Percentiles rank a stretch among this genome's conserved stretches.
These are phyloP conservation scores for Penicillium desertorum DNA, from an alignment of 495 filamentous ascomycete genomes.

Conservation along the genomic window DNA sequence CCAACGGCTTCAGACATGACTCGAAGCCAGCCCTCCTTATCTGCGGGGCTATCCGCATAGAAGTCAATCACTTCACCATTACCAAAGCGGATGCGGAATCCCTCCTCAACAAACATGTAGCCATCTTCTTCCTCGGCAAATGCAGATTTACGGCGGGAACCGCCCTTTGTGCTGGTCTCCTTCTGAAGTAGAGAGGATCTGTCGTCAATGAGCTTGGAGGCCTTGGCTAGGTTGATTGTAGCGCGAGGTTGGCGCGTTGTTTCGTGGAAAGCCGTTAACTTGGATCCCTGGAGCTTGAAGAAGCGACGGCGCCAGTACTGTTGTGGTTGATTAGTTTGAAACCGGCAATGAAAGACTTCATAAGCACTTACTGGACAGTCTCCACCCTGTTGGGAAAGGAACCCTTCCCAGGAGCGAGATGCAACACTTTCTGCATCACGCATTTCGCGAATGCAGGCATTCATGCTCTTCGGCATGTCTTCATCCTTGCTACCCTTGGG, in stretches of 20 bases:
- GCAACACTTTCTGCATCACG: constrained; percentile 77
- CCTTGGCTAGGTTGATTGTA: constrained; percentile 94
- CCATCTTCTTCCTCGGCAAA: constrained; percentile 99
- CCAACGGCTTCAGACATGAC: constrained; percentile 84
- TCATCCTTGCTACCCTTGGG: constrained; percentile 86
- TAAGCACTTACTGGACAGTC: constrained; percentile 85
- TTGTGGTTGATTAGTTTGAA: constrained; percentile 8
- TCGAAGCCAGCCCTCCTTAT: constrained; percentile 94
- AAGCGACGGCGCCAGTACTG: constrained; percentile 97
- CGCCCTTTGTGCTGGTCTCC: constrained; percentile 69
- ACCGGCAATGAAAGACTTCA: neutral
- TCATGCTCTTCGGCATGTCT: constrained; percentile 99
- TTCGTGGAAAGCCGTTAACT: constrained; percentile 95
- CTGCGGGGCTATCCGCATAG: constrained; percentile 81
- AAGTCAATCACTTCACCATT: constrained; percentile 99
- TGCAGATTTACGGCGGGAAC: constrained; percentile 82
- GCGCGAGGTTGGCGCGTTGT: constrained; percentile 91
- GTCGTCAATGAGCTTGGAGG: constrained; percentile 91
- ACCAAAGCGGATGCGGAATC: constrained; percentile 95
- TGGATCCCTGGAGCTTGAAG: constrained; percentile 89
- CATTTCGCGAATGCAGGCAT: constrained; percentile 86
- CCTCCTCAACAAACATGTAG: constrained; percentile 99
- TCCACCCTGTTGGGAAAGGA: constrained; percentile 91
- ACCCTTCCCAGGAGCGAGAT: constrained; percentile 76
- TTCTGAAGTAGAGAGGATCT: constrained; percentile 77